phyloP scores from a whole-genome alignment of 176 grass and related monocot genomes.

The Zoysia japonica region DNA sequence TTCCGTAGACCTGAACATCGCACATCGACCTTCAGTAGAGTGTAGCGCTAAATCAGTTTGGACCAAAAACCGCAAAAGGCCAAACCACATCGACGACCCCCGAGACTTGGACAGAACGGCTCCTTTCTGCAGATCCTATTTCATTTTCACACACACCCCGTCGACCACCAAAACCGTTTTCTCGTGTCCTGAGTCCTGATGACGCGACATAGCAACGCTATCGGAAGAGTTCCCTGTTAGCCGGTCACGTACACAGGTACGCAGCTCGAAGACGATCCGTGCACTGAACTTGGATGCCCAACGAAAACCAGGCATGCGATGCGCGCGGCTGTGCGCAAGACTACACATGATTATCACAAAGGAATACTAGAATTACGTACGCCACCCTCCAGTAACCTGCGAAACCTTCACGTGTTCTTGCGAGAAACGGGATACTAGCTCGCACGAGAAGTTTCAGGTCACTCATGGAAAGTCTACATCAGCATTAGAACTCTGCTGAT shows the following conservation, averaged over 20 bases:
- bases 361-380: neutral
- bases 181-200: neutral
- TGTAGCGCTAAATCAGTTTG: neutral
- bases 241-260: neutral
- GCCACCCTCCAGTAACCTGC: neutral
- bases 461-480: neutral
- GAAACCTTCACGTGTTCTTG: neutral
- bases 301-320: neutral
- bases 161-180: neutral
- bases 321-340: neutral
- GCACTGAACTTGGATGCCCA: conserved; percentile 11
- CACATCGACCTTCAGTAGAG: neutral
- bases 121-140: conserved; percentile 23
- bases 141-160: neutral
- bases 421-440: neutral
- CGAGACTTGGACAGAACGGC: neutral
- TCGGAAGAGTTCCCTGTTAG: neutral
- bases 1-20: neutral
- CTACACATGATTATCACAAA: neutral
- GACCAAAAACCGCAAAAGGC: neutral
- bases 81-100: neutral
- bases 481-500: neutral
- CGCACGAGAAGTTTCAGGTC: neutral
- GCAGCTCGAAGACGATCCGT: conserved; percentile 17
- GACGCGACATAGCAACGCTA: neutral